A percentile compares a stretch with the other conserved stretches of the same genome.
phyloP scores from a whole-genome alignment of 2,329 filamentous ascomycete genomes.

The Penicillium sp. region DNA sequence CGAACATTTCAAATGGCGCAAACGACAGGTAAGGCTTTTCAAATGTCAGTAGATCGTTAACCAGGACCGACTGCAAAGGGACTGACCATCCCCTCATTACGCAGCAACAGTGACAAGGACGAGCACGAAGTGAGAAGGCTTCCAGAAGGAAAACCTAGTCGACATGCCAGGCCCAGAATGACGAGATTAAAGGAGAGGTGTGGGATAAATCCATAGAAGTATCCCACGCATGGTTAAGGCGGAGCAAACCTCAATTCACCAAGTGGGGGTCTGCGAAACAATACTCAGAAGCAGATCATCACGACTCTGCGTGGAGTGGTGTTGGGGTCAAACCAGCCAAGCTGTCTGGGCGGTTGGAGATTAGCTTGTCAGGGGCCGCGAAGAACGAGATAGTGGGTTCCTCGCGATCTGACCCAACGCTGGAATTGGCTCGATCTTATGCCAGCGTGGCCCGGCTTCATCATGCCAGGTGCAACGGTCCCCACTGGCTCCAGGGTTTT shows the following conservation, averaged over 20 bases:
- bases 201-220: neutral
- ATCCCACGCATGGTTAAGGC: slow-evolving; percentile 2
- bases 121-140: slow-evolving; percentile 20
- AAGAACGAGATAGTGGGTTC: neutral
- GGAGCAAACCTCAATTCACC: slow-evolving; percentile 10
- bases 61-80: neutral
- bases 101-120: slow-evolving; percentile 21
- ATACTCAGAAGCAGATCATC: slow-evolving; percentile 11
- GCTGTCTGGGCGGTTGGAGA: slow-evolving; percentile 12
- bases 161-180: slow-evolving; percentile 11
- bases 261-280: slow-evolving; percentile 7
- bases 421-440: slow-evolving; percentile 8
- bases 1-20: slow-evolving; percentile 39
- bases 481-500: slow-evolving; percentile 12
- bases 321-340: slow-evolving; percentile 11
- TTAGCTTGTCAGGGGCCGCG: slow-evolving; percentile 12
- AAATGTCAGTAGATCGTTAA: neutral
- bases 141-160: slow-evolving; percentile 19
- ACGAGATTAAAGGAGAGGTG: slow-evolving; percentile 3
- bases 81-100: slow-evolving; percentile 40
- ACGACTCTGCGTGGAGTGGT: slow-evolving; percentile 5
- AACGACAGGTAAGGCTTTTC: slow-evolving; percentile 33
- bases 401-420: neutral
- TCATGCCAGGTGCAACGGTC: slow-evolving; percentile 8
- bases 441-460: slow-evolving; percentile 9